Percentiles rank a stretch among this genome's conserved stretches.
Conservation (phyloP, 2,329 filamentous ascomycete genomes). For the Elsinoe fawcettii region DNA sequence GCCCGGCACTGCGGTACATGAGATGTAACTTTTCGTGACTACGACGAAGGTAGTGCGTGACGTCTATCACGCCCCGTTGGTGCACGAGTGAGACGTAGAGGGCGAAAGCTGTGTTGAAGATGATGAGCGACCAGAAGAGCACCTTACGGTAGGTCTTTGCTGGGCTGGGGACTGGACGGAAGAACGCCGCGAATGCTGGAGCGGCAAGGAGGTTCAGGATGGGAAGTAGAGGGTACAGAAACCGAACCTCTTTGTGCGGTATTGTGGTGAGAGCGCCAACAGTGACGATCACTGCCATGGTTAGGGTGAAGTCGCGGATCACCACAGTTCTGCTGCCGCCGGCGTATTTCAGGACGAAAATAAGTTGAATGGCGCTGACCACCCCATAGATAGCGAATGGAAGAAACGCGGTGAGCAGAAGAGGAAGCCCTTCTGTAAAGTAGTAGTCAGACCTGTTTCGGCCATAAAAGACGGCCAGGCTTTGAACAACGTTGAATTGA, state of each 20-base stretch:
- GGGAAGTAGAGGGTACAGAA: slow-evolving; percentile 87
- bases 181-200: slow-evolving; percentile 57
- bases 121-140: slow-evolving; percentile 47
- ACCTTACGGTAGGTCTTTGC: slow-evolving; percentile 38
- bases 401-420: slow-evolving; percentile 74
- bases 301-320: slow-evolving; percentile 22
- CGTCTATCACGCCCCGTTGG: slow-evolving; percentile 68
- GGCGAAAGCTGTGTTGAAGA: slow-evolving; percentile 62
- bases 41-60: slow-evolving; percentile 66
- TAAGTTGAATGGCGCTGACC: slow-evolving; percentile 38
- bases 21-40: slow-evolving; percentile 52
- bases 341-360: slow-evolving; percentile 8
- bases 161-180: slow-evolving; percentile 37
- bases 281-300: slow-evolving; percentile 51
- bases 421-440: slow-evolving; percentile 76
- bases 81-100: slow-evolving; percentile 69
- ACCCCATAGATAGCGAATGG: slow-evolving; percentile 66
- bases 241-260: slow-evolving; percentile 93
- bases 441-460: slow-evolving; percentile 90
- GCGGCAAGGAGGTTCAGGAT: slow-evolving; percentile 76
- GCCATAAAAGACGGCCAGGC: slow-evolving; percentile 87
- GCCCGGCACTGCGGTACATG: slow-evolving; percentile 20
- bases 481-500: slow-evolving; percentile 82
- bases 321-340: slow-evolving; percentile 22
- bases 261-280: slow-evolving; percentile 63